Base-by-base conservation (phyloP, 164 flowering plant genomes). In the Stephania japonica region DNA sequence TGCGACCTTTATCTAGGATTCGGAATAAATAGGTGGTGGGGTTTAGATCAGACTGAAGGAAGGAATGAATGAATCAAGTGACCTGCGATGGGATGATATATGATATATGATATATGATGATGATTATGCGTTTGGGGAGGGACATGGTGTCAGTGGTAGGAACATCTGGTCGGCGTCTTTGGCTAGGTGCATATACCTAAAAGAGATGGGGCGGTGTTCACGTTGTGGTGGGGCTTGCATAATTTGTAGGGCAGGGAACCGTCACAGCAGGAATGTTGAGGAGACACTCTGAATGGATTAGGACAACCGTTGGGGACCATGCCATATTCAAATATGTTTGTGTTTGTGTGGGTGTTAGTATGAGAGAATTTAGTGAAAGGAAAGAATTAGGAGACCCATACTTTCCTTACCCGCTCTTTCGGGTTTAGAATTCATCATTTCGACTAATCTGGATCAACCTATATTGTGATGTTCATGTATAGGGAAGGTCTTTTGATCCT, bases 121-220 rank as follows among this genome's bases (percentile, higher is more conserved):
- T 21, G 64, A 7, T 61, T 61, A 18, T 61, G 21, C 10, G 64
- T 61, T 21, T 7, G 32, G 27, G 32, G 27, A 24, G 26, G 13
- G 66, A 63, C 32, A 63, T 23, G 5, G 23, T 23, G 66, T 63
- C 66, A 63, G 32, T 23, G 32, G 66, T 25, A 23, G 66, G 66
- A 63, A 63, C 23, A 27, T 27, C 23, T 85, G 75, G 85, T 84
- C 88, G 85, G 85, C 56, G 87, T 87, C 69, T 19, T 56, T 13
- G 53, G 11, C 53, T 47, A 0, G 53, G 62, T 0, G 62, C 61
- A 53, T 53, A 16, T 53, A 53, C 61, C 18, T 19, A 19, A 16
- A 11, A 16, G 62, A 10, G 62, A 56, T 56, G 62, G 62, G 19
- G 21, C 21, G 16, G 62, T 56, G 62, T 16, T 21, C 62, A 18